A percentile compares a stretch with the other conserved stretches of the same genome.
Conservation (phyloP, 371 early-diverging fungal species). For the Actinomucor elegans region DNA sequence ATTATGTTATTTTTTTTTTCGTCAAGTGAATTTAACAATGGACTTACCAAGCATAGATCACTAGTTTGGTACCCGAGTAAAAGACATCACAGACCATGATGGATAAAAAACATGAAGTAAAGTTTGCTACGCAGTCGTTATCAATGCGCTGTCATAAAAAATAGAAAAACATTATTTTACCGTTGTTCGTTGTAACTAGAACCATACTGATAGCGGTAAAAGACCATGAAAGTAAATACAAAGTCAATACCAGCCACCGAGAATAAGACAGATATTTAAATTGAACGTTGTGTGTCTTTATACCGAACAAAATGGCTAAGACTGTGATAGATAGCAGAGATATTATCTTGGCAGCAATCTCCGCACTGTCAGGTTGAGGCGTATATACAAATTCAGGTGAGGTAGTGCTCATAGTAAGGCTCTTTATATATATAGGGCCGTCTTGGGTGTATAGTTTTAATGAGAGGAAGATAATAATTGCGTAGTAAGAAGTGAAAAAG, state of each 20-base stretch:
- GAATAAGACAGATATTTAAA: slow-evolving; percentile 24
- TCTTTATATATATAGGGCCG: too few species aligned
- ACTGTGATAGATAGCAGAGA: slow-evolving; percentile 13
- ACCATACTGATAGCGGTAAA: slow-evolving; percentile 11
- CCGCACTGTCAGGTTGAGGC: slow-evolving; percentile 20
- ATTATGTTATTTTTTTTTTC: not conserved
- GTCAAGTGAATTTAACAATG: not conserved
- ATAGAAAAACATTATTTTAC: not conserved
- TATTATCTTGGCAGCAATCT: slow-evolving; percentile 18
- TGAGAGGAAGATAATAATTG: too few species aligned
- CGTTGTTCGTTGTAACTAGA: slow-evolving; percentile 24
- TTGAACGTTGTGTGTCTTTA: slow-evolving; percentile 21
- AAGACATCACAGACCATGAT: slow-evolving; percentile 24
- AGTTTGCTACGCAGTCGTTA: slow-evolving; percentile 5
- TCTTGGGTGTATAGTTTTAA: too few species aligned
- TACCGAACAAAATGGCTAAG: slow-evolving; percentile 17
- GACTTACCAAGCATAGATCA: slow-evolving; percentile 23
- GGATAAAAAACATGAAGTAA: slow-evolving; percentile 21
- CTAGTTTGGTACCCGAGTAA: slow-evolving; percentile 25
- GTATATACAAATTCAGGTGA: slow-evolving; percentile 1
- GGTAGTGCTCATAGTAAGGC: not conserved
- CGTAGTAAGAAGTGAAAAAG: too few species aligned
- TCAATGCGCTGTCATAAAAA: not conserved
- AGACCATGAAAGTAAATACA: slow-evolving; percentile 26
- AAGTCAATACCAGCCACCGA: slow-evolving; percentile 14